Conservation (phyloP, 1,284 basidiomycete genomes). For the Leccinum solheimii region DNA sequence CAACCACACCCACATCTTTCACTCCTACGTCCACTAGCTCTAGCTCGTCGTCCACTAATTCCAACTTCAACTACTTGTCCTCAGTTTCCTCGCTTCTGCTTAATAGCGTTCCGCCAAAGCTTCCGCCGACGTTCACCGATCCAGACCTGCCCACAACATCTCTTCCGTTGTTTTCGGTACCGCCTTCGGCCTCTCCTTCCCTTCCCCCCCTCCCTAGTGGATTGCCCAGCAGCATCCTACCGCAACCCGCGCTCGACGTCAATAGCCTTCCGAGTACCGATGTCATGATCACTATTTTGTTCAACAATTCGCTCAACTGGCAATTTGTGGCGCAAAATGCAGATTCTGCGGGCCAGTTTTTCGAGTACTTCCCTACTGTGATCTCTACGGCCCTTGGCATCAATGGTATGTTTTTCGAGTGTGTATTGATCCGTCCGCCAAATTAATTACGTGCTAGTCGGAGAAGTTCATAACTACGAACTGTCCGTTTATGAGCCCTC, state of each 20-base stretch:
- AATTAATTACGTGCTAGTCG: slow-evolving; percentile 25
- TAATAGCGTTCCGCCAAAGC: slow-evolving; percentile 32
- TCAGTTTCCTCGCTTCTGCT: slow-evolving; percentile 48
- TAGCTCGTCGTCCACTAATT: slow-evolving; percentile 18
- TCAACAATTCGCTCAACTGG: slow-evolving; percentile 61
- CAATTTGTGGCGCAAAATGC: slow-evolving; percentile 52
- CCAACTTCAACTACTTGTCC: slow-evolving; percentile 36
- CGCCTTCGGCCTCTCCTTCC: slow-evolving; percentile 36
- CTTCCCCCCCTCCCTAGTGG: slow-evolving; percentile 52
- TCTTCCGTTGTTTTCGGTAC: slow-evolving; percentile 25
- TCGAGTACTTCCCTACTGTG: slow-evolving; percentile 55
- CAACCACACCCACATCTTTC: slow-evolving; percentile 12
- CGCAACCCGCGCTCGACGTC: slow-evolving; percentile 37
- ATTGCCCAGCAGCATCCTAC: slow-evolving; percentile 61
- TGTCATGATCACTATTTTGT: slow-evolving; percentile 57
- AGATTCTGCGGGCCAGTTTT: slow-evolving; percentile 60
- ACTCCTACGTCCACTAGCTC: slow-evolving; percentile 16
- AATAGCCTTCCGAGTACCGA: slow-evolving; percentile 38
- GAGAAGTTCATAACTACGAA: slow-evolving; percentile 53
- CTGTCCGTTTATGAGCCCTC: slow-evolving; percentile 60
- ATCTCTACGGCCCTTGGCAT: slow-evolving; percentile 52
- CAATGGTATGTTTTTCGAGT: slow-evolving; percentile 38
- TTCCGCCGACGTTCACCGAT: slow-evolving; percentile 39
- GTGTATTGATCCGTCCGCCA: slow-evolving; percentile 14
- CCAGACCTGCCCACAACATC: slow-evolving; percentile 58